These are phyloP conservation scores for Lophiotrema nucula DNA, from an alignment of 495 filamentous ascomycete genomes.

Conservation along the genomic window DNA sequence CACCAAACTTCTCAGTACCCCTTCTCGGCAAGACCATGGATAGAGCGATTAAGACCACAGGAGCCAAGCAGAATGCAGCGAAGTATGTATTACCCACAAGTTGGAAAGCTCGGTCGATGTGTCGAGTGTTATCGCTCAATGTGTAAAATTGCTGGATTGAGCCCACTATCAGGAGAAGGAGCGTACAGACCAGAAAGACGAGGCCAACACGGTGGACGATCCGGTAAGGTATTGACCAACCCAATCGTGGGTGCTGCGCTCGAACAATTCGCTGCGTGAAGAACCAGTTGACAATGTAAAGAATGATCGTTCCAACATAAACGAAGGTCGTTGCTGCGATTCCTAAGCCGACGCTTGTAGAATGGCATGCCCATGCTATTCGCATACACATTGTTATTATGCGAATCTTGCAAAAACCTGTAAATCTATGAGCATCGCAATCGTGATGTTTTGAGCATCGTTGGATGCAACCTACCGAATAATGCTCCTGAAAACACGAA, in stretches of 20 bases:
- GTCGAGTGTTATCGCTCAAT: constrained; percentile 16
- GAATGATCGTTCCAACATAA: constrained; percentile 38
- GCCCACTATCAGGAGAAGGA: constrained; percentile 29
- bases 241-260: constrained; percentile 34
- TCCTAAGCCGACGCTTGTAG: constrained; percentile 51
- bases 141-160: constrained; percentile 37
- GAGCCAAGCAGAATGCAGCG: constrained; percentile 30
- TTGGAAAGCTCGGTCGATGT: constrained; percentile 29
- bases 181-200: constrained; percentile 15
- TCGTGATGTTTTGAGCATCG: background rate
- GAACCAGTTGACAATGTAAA: constrained; percentile 41
- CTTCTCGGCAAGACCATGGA: constrained; percentile 19
- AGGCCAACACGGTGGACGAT: constrained; percentile 20
- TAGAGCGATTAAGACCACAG: constrained; percentile 20
- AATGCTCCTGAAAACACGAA: constrained; percentile 56
- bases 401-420: constrained; percentile 69
- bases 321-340: constrained; percentile 65
- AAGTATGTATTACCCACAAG: constrained; percentile 34
- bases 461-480: constrained; percentile 51
- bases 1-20: constrained; percentile 35
- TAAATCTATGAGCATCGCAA: constrained; percentile 12
- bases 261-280: constrained; percentile 40
- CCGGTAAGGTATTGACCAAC: constrained; percentile 34
- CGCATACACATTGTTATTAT: constrained; percentile 64
- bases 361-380: constrained; percentile 56